Evolutionary conservation across 441 rosid species (phyloP).

Genomic region (Eutrema salsugineum): DNA sequence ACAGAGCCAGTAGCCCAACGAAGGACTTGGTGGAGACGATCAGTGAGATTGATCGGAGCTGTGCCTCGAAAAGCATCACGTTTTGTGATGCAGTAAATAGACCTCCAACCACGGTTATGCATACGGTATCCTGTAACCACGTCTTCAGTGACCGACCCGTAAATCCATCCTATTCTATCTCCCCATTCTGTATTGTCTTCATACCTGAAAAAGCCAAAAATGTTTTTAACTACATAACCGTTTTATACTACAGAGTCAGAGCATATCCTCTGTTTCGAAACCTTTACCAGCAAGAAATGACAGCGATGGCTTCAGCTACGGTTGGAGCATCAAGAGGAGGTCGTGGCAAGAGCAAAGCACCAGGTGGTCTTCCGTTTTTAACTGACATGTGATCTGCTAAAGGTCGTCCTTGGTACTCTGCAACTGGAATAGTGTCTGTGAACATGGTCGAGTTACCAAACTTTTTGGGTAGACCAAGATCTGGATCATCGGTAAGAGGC

Average conservation of each 20-base stretch:
- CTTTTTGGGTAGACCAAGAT: conserved; percentile 59
- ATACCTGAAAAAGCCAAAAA: conserved; percentile 41
- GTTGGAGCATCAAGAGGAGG: conserved; percentile 88
- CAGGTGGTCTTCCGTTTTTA: conserved; percentile 90
- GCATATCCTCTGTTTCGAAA: not conserved
- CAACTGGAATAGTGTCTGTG: conserved; percentile 65
- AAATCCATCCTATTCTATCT: conserved; percentile 85
- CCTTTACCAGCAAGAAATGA: conserved; percentile 86
- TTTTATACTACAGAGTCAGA: not conserved
- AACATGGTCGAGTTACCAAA: conserved; percentile 75
- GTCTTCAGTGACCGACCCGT: conserved; percentile 94
- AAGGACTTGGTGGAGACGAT: conserved; percentile 88
- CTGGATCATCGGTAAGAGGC: conserved; percentile 65
- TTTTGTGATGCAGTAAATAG: conserved; percentile 79
- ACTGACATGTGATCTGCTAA: conserved; percentile 81
- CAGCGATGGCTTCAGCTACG: conserved; percentile 92
- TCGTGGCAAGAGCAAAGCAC: conserved; percentile 72
- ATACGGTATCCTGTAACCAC: conserved; percentile 95
- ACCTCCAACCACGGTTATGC: conserved; percentile 97
- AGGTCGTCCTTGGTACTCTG: conserved; percentile 91
- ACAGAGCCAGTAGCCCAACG: conserved; percentile 96
- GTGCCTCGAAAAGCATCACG: conserved; percentile 89
- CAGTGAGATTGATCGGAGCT: conserved; percentile 90
- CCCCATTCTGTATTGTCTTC: conserved; percentile 98
- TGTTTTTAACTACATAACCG: not conserved